These are phyloP conservation scores for Picea sitchensis DNA, from an alignment of 75 land plant genomes.

Conservation along the genomic window DNA sequence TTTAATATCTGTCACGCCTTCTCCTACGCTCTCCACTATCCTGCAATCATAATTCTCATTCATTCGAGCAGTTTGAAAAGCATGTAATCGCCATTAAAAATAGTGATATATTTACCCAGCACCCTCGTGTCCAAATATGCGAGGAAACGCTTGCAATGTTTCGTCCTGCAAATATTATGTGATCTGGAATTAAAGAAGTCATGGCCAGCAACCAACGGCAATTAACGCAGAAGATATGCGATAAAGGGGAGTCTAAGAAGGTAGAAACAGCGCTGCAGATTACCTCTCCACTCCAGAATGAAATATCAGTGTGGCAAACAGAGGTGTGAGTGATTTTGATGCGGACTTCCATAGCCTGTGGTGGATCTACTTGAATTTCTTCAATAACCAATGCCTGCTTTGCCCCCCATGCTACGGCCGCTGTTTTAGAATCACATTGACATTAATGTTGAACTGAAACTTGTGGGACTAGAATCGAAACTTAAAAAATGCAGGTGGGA, in stretches of 20 bases:
- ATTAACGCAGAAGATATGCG: no score
- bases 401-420: constrained; percentile 64
- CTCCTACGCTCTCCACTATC: constrained; percentile 39
- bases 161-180: no score
- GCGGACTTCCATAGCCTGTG: constrained; percentile 74
- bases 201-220: no score
- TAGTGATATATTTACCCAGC: constrained; percentile 48
- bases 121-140: constrained; percentile 51
- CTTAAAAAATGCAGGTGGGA: no score
- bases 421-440: constrained; percentile 15
- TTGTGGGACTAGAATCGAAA: no score
- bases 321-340: constrained; percentile 62
- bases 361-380: constrained; percentile 67
- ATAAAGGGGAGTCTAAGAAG: no score
- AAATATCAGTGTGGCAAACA: constrained; percentile 75
- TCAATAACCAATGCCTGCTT: constrained; percentile 28
- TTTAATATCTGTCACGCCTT: constrained; percentile 23
- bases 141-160: no score
- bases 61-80: no score
- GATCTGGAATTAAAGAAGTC: no score
- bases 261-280: background rate
- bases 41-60: constrained; percentile 10
- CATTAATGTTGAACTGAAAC: no score
- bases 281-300: background rate
- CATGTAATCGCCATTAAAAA: no score